phyloP scores from a whole-genome alignment of 129 eudicot genomes.

The Flaveria sonorensis region DNA sequence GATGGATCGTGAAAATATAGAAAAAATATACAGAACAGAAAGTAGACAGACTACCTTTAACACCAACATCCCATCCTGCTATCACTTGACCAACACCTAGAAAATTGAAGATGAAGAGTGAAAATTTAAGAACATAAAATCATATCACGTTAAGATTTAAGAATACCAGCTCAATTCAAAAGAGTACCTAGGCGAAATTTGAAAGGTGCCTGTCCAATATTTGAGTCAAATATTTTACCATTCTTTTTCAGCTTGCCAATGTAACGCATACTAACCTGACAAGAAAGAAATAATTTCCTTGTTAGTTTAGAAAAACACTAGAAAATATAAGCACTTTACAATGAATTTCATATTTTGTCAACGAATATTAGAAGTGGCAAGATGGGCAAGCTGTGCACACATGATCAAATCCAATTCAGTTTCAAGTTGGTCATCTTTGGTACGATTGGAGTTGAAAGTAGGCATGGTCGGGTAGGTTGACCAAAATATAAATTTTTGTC shows the following conservation, averaged over 20 bases:
- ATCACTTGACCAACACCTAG: constrained; percentile 88
- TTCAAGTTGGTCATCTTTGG: background rate
- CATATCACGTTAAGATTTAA: background rate
- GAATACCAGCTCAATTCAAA: background rate
- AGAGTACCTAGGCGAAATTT: constrained; percentile 77
- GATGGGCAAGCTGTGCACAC: background rate
- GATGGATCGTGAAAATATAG: background rate
- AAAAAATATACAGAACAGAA: background rate
- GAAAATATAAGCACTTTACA: background rate
- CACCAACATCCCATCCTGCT: constrained; percentile 99
- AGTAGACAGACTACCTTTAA: constrained; percentile 53
- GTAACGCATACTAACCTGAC: constrained; percentile 76
- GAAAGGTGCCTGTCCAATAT: constrained; percentile 76
- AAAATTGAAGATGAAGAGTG: background rate
- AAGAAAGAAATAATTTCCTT: background rate
- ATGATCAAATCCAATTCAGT: background rate
- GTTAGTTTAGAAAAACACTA: constrained; percentile 9
- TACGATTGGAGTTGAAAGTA: background rate
- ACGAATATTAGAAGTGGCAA: background rate
- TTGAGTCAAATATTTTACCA: constrained; percentile 87
- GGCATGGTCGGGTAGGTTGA: background rate
- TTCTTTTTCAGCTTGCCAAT: constrained; percentile 90
- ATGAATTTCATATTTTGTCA: background rate
- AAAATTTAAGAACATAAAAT: constrained; percentile 1
- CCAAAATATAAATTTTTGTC: background rate